Conservation (phyloP, 352 stramenopile genomes). For the Peronospora farinosa region DNA sequence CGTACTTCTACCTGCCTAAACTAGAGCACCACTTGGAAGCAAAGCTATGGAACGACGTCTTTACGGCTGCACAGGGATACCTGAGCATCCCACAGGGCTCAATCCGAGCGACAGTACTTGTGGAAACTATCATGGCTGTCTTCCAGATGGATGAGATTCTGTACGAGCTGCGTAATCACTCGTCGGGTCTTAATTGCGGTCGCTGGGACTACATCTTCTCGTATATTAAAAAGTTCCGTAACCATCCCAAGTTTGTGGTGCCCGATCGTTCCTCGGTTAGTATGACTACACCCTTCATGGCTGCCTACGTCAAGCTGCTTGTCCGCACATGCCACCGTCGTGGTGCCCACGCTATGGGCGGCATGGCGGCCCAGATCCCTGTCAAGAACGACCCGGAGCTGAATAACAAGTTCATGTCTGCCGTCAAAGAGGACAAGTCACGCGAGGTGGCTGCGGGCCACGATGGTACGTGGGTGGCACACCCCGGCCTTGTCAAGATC, state of each 20-base stretch:
- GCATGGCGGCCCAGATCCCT: constrained; percentile 96
- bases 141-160: constrained; percentile 97
- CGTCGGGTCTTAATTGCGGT: constrained; percentile 94
- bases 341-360: constrained; percentile 93
- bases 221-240: constrained; percentile 95
- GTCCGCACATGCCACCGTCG: constrained; percentile 93
- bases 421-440: constrained; percentile 88
- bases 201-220: constrained; percentile 98
- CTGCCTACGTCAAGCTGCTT: constrained; percentile 91
- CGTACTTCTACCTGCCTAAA: constrained; percentile 96
- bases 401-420: constrained; percentile 87
- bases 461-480: constrained; percentile 95
- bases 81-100: constrained; percentile 88
- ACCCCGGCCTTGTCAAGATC: constrained; percentile 91
- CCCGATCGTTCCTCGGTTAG: constrained; percentile 89
- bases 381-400: constrained; percentile 88
- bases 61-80: constrained; percentile 89
- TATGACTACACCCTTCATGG: constrained; percentile 94
- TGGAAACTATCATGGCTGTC: constrained; percentile 94
- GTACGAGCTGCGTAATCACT: constrained; percentile 94
- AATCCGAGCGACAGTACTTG: constrained; percentile 90
- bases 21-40: constrained; percentile 93
- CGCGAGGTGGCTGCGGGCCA: constrained; percentile 88
- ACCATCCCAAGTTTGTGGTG: constrained; percentile 87
- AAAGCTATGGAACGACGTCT: constrained; percentile 95